phyloP scores from a whole-genome alignment of 1,284 basidiomycete species.

The Cutaneotrichosporon spelunceum region DNA sequence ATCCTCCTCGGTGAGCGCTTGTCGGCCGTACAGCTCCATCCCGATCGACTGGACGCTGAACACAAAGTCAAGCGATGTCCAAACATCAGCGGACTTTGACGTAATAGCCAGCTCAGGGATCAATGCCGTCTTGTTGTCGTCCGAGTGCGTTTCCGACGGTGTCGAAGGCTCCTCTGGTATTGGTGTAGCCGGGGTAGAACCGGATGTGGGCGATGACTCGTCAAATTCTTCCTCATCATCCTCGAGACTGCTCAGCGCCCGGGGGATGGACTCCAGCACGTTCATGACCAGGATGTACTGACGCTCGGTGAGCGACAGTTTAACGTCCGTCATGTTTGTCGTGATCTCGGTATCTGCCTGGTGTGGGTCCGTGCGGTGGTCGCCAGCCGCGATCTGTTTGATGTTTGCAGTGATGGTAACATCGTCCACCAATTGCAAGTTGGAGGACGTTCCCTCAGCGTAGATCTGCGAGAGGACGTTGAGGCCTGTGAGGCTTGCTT shows the following conservation, averaged over 20 bases:
- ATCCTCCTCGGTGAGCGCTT: conserved; percentile 61
- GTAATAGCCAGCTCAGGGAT: conserved; percentile 55
- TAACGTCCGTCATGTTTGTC: conserved; percentile 78
- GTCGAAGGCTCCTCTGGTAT: conserved; percentile 6
- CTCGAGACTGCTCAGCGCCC: conserved; percentile 56
- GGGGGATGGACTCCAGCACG: conserved; percentile 70
- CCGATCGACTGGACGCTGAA: conserved; percentile 73
- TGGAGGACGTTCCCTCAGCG: conserved; percentile 55
- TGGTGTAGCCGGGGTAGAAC: conserved; percentile 20
- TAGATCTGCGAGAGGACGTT: conserved; percentile 72
- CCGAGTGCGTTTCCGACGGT: background rate
- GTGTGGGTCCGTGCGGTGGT: conserved; percentile 55
- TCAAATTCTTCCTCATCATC: conserved; percentile 39
- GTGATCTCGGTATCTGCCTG: conserved; percentile 64
- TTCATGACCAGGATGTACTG: conserved; percentile 79
- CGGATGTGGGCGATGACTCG: conserved; percentile 25
- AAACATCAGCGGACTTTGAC: conserved; percentile 41
- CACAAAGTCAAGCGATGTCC: conserved; percentile 72
- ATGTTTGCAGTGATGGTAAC: conserved; percentile 75
- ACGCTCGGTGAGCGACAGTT: conserved; percentile 80
- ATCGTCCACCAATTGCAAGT: conserved; percentile 87
- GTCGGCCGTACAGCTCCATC: conserved; percentile 83
- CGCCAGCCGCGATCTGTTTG: conserved; percentile 55
- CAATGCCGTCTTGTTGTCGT: conserved; percentile 47
- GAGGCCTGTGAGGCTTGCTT: conserved; percentile 79